A percentile compares a stretch with the other conserved stretches of the same genome.
Conservation (phyloP, 129 eudicot genomes). For the Oenanthe sinensis region DNA sequence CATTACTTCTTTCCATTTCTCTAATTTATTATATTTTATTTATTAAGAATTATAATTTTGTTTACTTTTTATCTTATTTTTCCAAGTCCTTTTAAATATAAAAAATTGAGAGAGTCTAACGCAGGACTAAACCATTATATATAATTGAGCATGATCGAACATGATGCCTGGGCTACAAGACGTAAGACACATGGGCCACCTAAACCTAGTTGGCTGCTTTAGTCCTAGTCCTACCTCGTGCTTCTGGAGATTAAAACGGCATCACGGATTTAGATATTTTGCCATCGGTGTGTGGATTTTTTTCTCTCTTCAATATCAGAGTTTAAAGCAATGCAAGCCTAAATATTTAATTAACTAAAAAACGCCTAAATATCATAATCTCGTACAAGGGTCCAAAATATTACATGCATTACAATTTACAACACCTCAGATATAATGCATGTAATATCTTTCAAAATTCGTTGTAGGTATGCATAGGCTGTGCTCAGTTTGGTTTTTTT, state of each 20-base stretch:
- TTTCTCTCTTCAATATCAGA: not conserved
- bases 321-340: not conserved
- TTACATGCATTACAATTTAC: no score
- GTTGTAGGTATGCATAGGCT: no score
- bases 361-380: not conserved
- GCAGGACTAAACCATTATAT: not conserved
- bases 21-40: no score
- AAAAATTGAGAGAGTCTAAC: no score
- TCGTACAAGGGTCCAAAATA: not conserved
- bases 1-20: no score
- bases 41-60: no score
- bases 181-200: not conserved
- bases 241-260: not conserved
- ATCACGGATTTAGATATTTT: not conserved
- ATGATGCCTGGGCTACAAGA: not conserved
- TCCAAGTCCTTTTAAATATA: no score
- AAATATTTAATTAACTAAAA: not conserved
- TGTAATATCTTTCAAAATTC: no score
- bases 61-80: no score
- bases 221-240: not conserved
- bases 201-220: not conserved
- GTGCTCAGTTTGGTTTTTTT: no score
- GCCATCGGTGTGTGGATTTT: not conserved
- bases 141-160: not conserved
- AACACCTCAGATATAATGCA: no score